Evolutionary conservation across 768 basidiomycete genomes (phyloP), one percentile per base, ranked within the genome.

Genomic region (Kondoa malvinella): DNA sequence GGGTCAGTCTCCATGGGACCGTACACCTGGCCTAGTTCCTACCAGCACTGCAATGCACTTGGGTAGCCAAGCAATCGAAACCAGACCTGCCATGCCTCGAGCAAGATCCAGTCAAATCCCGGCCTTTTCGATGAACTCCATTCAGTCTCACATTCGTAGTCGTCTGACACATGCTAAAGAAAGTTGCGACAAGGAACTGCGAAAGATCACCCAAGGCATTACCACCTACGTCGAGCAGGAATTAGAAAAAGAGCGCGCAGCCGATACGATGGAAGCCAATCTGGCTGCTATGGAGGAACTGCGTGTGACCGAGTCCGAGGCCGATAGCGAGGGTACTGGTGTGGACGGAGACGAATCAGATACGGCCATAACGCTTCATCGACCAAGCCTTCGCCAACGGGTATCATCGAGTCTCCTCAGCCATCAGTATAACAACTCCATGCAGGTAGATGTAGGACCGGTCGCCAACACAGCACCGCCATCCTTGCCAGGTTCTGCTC

Each of bases 101-200:
- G 66, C 29, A 33, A 26, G n/a, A 1, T 40, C 57, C 32, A 57
- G 67, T 2, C 66, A 31, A 26, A 69, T 50, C 40, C 17, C 56
- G 21, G 56, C 66, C 1, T 75, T 75, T 69, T 73, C 73, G 64
- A 73, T 75, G 73, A 66, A 70, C 27, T 69, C 70, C 30, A 78
- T 96, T 71, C 82, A 88, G 70, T 84, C 90, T 66, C 92, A 96
- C 80, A 89, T 97, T 74, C 89, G 87, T 50, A 84, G 90, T 71
- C 86, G 95, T 68, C 85, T 97, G 78, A 87, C 86, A 80, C 87
- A 87, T 2, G 92, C 94, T 68, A 97, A 99, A 81, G 84, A 88
- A 64, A 88, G 89, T 71, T 99, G 94, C 81, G 91, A 99, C 83
- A 88, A 88, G 81, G 91, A 95, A 78, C 84, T 99, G 8, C 86